Percentiles rank a stretch among this genome's conserved stretches.
These are phyloP conservation scores for Xylaria sp. DNA, from an alignment of 2,329 filamentous ascomycete species.

Conservation along the genomic window DNA sequence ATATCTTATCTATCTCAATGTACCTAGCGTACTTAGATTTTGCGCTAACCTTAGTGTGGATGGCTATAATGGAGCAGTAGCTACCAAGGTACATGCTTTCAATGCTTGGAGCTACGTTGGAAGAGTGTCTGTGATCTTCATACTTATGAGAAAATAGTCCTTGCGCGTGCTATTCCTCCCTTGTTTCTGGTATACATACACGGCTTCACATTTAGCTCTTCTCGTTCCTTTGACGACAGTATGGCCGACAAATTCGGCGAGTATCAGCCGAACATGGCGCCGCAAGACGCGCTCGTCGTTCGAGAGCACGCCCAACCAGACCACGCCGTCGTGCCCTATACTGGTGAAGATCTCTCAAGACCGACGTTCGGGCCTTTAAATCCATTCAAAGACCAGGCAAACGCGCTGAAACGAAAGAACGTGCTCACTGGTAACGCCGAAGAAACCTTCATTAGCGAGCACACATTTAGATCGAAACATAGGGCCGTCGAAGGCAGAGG, in stretches of 20 bases:
- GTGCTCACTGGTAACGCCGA: constrained; percentile 84
- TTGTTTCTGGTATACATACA: too few species aligned
- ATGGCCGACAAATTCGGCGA: constrained; percentile 66
- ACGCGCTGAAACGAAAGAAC: constrained; percentile 75
- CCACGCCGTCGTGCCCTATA: constrained; percentile 68
- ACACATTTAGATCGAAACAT: constrained; percentile 87
- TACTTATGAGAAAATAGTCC: not conserved
- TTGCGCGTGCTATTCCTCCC: not conserved
- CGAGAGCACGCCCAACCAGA: constrained; percentile 60
- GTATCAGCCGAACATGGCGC: constrained; percentile 70
- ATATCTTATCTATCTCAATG: too few species aligned
- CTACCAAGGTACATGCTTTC: not conserved
- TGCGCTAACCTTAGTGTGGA: too few species aligned
- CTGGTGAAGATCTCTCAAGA: constrained; percentile 73
- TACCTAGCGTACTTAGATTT: too few species aligned
- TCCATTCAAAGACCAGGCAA: constrained; percentile 71
- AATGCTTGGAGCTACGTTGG: not conserved
- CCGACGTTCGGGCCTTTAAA: constrained; percentile 73
- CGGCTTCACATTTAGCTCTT: not conserved
- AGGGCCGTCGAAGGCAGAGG: constrained; percentile 76
- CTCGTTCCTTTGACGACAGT: constrained; percentile 22
- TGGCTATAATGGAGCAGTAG: too few species aligned
- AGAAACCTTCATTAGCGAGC: constrained; percentile 87
- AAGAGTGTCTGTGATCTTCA: not conserved
- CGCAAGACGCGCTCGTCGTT: constrained; percentile 66